phyloP scores from a whole-genome alignment of 2,329 filamentous ascomycete species.

The Apiospora phragmitis region DNA sequence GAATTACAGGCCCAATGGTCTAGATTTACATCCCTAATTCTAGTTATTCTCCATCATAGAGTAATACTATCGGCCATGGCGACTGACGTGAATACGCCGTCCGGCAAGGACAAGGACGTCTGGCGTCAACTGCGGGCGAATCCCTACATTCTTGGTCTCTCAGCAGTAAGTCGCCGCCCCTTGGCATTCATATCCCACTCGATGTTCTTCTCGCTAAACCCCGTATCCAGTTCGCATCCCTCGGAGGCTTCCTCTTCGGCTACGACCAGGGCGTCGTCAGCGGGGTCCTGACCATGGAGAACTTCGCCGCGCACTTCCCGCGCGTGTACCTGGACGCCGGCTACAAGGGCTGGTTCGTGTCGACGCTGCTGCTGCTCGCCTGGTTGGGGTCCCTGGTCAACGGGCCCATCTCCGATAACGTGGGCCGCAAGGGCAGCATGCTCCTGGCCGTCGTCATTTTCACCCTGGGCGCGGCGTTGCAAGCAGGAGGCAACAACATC shows the following conservation, averaged over 20 bases:
- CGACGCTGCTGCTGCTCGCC: constrained; percentile 47
- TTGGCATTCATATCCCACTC: no score
- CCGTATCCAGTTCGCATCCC: neutral
- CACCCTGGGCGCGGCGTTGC: constrained; percentile 12
- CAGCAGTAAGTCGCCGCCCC: neutral
- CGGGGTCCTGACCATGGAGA: constrained; percentile 47
- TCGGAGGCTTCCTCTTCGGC: constrained; percentile 46
- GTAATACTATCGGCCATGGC: neutral
- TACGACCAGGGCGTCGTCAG: constrained; percentile 52
- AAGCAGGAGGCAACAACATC: constrained; percentile 41
- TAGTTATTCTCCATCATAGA: neutral
- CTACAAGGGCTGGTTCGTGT: constrained; percentile 55
- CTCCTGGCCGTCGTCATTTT: constrained; percentile 31
- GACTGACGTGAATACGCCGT: neutral
- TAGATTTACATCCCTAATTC: neutral
- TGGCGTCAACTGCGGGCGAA: constrained; percentile 4
- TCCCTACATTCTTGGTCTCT: constrained; percentile 4
- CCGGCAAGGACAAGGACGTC: constrained; percentile 1
- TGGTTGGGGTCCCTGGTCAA: constrained; percentile 50
- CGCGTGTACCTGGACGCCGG: constrained; percentile 42
- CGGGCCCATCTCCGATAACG: constrained; percentile 37
- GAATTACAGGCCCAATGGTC: neutral
- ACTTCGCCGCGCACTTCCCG: constrained; percentile 33
- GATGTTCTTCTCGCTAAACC: neutral
- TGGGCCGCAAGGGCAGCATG: constrained; percentile 37